Evolutionary conservation across 257 asterid genomes (phyloP).

Genomic region (Echium plantagineum): DNA sequence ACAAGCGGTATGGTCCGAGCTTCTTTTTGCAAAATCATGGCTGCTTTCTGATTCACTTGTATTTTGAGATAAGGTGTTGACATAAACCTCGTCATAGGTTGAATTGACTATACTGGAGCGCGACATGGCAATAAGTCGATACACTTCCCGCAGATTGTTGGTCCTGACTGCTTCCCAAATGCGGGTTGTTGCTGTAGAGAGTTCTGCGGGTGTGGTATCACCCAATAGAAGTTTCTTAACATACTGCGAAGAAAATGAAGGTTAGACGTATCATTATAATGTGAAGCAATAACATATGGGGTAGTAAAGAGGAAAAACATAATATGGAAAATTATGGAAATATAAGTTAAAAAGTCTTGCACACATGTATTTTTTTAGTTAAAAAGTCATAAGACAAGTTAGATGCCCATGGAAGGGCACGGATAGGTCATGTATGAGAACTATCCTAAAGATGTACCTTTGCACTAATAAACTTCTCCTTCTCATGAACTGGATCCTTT

Average conservation of each 20-base stretch:
- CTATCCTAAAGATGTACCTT: conserved; percentile 41
- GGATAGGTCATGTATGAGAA: neutral
- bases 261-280: neutral
- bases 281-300: neutral
- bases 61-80: conserved; percentile 29
- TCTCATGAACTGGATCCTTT: conserved; percentile 40
- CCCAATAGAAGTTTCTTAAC: conserved; percentile 57
- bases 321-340: neutral
- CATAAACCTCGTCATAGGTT: conserved; percentile 46
- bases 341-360: neutral
- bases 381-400: neutral
- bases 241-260: conserved; percentile 44
- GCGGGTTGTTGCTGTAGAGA: conserved; percentile 23
- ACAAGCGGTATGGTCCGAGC: conserved; percentile 42
- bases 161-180: conserved; percentile 86
- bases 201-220: conserved; percentile 21
- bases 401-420: too few relatives aligned
- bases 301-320: too few relatives aligned
- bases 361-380: too few relatives aligned
- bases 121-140: conserved; percentile 41
- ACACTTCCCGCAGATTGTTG: conserved; percentile 65
- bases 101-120: conserved; percentile 50
- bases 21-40: conserved; percentile 28
- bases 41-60: conserved; percentile 14
- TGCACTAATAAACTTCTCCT: conserved; percentile 77